phyloP scores from a whole-genome alignment of 768 basidiomycete genomes.

The Pleurotus platypus region DNA sequence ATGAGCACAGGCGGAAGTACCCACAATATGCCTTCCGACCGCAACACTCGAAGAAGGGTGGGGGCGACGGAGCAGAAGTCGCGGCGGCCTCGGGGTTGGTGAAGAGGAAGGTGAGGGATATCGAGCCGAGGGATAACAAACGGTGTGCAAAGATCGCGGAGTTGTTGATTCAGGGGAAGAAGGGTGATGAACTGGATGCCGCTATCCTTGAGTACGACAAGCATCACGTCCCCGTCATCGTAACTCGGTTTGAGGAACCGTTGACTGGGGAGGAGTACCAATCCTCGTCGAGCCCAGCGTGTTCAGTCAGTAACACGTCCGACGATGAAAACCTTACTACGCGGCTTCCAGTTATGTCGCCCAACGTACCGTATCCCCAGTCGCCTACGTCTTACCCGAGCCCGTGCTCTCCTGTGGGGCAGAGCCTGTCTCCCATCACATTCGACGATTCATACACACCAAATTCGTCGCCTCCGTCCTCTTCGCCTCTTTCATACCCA shows the following conservation, averaged over 20 bases:
- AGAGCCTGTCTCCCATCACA: not conserved
- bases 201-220: slow-evolving; percentile 58
- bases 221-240: slow-evolving; percentile 50
- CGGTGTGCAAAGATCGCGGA: slow-evolving; percentile 69
- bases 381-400: not conserved
- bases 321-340: slow-evolving; percentile 28
- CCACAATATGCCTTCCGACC: slow-evolving; percentile 75
- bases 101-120: slow-evolving; percentile 59
- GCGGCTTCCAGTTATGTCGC: not conserved
- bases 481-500: not conserved
- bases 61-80: not conserved
- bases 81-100: slow-evolving; percentile 23
- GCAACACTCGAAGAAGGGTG: slow-evolving; percentile 40
- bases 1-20: slow-evolving; percentile 70
- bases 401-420: not conserved
- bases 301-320: slow-evolving; percentile 28
- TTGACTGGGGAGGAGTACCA: slow-evolving; percentile 66
- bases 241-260: slow-evolving; percentile 72
- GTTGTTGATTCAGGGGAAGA: slow-evolving; percentile 61
- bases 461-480: not conserved
- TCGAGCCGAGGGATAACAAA: slow-evolving; percentile 56
- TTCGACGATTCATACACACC: not conserved
- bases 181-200: slow-evolving; percentile 49
- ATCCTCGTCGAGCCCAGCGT: slow-evolving; percentile 59
- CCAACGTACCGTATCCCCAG: not conserved